A percentile compares a stretch with the other conserved stretches of the same genome.
Conservation (phyloP, 1,139 yeast genomes). For the Meyerozyma carpophila region DNA sequence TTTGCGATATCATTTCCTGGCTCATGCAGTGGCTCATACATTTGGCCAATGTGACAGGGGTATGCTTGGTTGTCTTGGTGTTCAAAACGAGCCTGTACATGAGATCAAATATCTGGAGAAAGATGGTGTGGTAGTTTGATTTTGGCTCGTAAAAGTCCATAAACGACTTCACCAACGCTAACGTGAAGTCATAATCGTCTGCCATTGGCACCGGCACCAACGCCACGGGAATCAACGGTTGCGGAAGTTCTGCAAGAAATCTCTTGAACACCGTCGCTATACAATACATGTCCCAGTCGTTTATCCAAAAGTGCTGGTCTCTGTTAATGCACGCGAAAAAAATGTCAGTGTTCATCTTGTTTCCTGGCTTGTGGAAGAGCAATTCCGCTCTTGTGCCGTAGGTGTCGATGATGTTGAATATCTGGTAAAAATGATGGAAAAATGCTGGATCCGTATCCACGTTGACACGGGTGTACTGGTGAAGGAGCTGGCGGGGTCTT, state of each 20-base stretch:
- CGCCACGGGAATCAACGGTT: constrained; percentile 40
- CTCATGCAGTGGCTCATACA: constrained; percentile 48
- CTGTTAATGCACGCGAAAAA: constrained; percentile 49
- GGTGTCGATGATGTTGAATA: constrained; percentile 40
- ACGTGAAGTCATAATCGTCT: constrained; percentile 40
- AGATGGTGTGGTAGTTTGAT: constrained; percentile 17
- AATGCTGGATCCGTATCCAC: constrained; percentile 24
- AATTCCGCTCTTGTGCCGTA: constrained; percentile 43
- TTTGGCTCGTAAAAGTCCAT: constrained; percentile 8
- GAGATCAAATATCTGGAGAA: constrained; percentile 38
- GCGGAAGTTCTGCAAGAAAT: constrained; percentile 39
- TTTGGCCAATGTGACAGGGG: constrained; percentile 39
- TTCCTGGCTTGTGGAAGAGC: constrained; percentile 56
- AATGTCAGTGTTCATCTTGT: constrained; percentile 45
- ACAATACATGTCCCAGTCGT: constrained; percentile 60
- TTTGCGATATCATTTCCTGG: constrained; percentile 42
- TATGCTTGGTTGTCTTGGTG: constrained; percentile 37
- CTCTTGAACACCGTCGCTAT: constrained; percentile 50
- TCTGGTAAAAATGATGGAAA: constrained; percentile 42
- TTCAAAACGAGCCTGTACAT: constrained; percentile 29
- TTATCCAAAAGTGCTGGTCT: constrained; percentile 51
- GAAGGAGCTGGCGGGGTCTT: constrained; percentile 18
- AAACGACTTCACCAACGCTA: constrained; percentile 3
- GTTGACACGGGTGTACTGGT: constrained; percentile 17
- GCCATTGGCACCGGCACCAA: constrained; percentile 41